Conservation (phyloP, 1,139 yeast species). For the Arxiozyma heterogenica region DNA sequence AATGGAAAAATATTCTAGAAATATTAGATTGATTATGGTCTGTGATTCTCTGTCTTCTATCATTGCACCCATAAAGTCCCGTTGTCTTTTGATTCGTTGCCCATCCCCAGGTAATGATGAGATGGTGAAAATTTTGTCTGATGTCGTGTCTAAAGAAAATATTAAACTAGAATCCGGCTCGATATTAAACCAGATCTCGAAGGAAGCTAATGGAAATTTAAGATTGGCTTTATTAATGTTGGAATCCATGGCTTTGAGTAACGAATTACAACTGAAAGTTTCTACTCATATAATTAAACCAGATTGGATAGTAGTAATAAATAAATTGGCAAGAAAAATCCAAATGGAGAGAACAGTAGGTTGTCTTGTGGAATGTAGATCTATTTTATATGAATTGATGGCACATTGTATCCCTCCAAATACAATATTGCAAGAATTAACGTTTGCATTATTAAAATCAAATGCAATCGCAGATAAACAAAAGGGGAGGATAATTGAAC, state of each 20-base stretch:
- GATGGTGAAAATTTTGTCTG: conserved; percentile 43
- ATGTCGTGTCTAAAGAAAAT: conserved; percentile 51
- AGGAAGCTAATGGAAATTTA: conserved; percentile 56
- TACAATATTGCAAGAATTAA: conserved; percentile 58
- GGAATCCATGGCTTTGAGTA: conserved; percentile 78
- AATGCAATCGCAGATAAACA: conserved; percentile 27
- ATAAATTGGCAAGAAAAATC: conserved; percentile 53
- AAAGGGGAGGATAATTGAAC: conserved; percentile 48
- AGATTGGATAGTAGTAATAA: conserved; percentile 83
- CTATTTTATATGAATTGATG: conserved; percentile 69
- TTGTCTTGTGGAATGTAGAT: conserved; percentile 61
- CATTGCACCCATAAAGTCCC: conserved; percentile 87
- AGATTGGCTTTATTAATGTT: conserved; percentile 70
- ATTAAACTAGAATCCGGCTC: conserved; percentile 36
- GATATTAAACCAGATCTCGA: conserved; percentile 47
- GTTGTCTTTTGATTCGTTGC: conserved; percentile 77
- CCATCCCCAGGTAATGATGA: conserved; percentile 70
- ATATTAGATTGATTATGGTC: conserved; percentile 72
- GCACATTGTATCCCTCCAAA: conserved; percentile 92
- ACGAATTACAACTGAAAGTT: conserved; percentile 39
- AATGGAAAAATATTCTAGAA: conserved; percentile 92
- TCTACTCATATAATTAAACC: conserved; percentile 48
- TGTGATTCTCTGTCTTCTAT: conserved; percentile 88
- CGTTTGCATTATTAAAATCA: conserved; percentile 45
- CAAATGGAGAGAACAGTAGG: conserved; percentile 58